phyloP scores from a whole-genome alignment of 2,329 filamentous ascomycete genomes.

The Ceratocystis lukuohia region DNA sequence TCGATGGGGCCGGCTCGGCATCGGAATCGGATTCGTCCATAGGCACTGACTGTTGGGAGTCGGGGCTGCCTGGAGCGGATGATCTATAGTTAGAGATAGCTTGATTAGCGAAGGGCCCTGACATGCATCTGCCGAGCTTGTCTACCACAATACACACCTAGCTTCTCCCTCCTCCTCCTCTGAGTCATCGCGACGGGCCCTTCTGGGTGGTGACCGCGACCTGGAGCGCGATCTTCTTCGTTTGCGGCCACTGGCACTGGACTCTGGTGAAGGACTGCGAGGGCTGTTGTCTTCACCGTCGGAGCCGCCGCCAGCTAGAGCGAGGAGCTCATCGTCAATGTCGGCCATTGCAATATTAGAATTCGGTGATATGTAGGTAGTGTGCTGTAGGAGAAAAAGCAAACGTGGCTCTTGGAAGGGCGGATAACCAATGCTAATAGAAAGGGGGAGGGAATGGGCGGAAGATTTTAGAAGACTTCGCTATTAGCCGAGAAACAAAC shows the following conservation, averaged over 20 bases:
- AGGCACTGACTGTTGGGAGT: slow-evolving; percentile 66
- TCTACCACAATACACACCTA: slow-evolving; percentile 21
- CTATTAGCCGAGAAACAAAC: neutral
- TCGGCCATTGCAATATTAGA: slow-evolving; percentile 53
- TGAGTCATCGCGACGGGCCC: slow-evolving; percentile 26
- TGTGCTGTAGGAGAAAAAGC: neutral
- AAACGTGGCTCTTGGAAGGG: too few relatives aligned
- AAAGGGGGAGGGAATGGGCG: neutral
- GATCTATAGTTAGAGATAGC: slow-evolving; percentile 38
- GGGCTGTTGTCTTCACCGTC: slow-evolving; percentile 38
- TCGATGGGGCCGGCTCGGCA: slow-evolving; percentile 34
- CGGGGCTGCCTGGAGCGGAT: slow-evolving; percentile 52
- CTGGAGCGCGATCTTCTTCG: slow-evolving; percentile 8
- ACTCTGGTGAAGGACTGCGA: slow-evolving; percentile 12
- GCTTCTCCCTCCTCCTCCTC: slow-evolving; percentile 66
- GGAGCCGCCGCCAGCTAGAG: slow-evolving; percentile 64
- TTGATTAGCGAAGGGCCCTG: neutral
- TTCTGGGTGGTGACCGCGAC: slow-evolving; percentile 31
- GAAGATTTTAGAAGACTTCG: neutral
- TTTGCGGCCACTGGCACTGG: slow-evolving; percentile 4
- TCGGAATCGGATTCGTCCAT: slow-evolving; percentile 79
- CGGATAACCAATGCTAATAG: neutral
- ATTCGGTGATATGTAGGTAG: neutral
- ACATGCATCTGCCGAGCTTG: neutral
- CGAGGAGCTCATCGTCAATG: slow-evolving; percentile 85